These are phyloP conservation scores for Sporothrix brasiliensis DNA, from an alignment of 2,329 filamentous ascomycete species.

Conservation along the genomic window DNA sequence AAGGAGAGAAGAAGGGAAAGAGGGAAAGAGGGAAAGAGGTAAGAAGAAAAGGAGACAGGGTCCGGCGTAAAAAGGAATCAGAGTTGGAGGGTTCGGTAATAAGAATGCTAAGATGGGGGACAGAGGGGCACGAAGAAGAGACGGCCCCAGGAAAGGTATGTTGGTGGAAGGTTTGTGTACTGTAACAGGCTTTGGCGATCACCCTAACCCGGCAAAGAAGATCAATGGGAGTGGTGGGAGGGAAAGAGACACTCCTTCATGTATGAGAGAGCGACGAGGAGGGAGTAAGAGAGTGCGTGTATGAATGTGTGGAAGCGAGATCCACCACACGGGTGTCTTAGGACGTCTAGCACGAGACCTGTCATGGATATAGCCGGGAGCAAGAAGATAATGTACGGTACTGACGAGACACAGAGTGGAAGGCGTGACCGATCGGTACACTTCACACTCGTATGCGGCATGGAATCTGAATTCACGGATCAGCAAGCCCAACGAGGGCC, in stretches of 20 bases:
- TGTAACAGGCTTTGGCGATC: constrained; percentile 30
- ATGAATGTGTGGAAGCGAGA: neutral
- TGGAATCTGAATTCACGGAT: neutral
- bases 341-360: constrained; percentile 6
- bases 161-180: constrained; percentile 7
- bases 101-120: constrained; percentile 32
- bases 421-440: neutral
- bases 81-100: constrained; percentile 28
- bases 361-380: constrained; percentile 17
- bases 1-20: constrained; percentile 28
- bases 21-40: constrained; percentile 12
- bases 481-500: neutral
- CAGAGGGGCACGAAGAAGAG: constrained; percentile 9
- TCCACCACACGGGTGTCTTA: neutral
- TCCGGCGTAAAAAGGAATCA: constrained; percentile 29
- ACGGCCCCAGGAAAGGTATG: constrained; percentile 16
- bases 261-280: neutral
- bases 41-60: constrained; percentile 18
- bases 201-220: constrained; percentile 23
- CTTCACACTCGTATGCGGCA: neutral
- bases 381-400: neutral
- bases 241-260: neutral
- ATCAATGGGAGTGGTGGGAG: constrained; percentile 2
- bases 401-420: neutral
- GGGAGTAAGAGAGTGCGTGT: neutral